A percentile compares a stretch with the other conserved stretches of the same genome.
Evolutionary conservation across 2,329 filamentous ascomycete species (phyloP).

Genomic region (Gaeumannomyces tritici): DNA sequence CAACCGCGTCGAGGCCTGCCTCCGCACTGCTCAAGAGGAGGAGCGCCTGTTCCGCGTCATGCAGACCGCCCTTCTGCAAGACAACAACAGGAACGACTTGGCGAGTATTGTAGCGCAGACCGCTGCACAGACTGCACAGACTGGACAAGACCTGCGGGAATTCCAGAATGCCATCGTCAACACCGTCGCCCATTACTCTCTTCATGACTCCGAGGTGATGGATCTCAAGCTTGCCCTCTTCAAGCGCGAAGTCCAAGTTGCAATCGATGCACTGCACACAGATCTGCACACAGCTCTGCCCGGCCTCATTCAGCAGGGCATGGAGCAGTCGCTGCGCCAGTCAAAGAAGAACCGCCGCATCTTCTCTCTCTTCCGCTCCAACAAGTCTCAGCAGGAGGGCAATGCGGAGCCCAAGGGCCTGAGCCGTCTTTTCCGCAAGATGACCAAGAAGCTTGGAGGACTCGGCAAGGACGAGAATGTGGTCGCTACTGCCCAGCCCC

Average conservation of each 20-base stretch:
- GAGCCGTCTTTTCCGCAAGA: not conserved
- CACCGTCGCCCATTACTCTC: too few species aligned
- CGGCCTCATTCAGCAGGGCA: not conserved
- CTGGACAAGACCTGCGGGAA: not conserved
- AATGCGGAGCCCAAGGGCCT: too few species aligned
- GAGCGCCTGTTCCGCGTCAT: constrained; percentile 1
- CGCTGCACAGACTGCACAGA: too few species aligned
- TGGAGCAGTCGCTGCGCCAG: not conserved
- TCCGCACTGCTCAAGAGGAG: constrained; percentile 1
- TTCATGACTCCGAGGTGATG: not conserved
- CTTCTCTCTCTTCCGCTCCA: not conserved
- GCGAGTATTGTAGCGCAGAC: not conserved
- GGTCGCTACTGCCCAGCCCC: not conserved
- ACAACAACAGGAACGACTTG: not conserved
- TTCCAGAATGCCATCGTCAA: too few species aligned
- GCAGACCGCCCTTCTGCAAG: constrained; percentile 1
- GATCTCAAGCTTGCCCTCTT: not conserved
- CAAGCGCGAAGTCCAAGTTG: not conserved
- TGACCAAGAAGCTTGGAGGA: not conserved
- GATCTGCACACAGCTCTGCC: not conserved
- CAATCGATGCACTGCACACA: not conserved
- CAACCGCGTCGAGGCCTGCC: constrained; percentile 1
- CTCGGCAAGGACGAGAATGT: not conserved
- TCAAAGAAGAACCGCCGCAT: not conserved
- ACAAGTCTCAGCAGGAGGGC: too few species aligned